Conservation (phyloP, 495 filamentous ascomycete species). For the Xylaria venustula region DNA sequence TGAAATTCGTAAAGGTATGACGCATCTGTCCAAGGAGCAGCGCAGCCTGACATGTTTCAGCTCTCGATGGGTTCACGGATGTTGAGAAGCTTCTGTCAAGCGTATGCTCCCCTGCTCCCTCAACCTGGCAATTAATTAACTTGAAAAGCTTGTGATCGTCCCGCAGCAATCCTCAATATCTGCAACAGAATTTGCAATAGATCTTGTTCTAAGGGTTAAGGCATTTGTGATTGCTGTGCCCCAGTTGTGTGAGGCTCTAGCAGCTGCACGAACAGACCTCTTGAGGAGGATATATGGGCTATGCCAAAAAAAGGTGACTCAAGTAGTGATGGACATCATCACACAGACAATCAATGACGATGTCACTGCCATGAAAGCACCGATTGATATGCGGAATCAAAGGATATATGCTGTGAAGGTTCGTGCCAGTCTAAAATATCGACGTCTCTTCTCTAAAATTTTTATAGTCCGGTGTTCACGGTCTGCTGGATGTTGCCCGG, state of each 20-base stretch:
- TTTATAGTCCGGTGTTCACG: conserved; percentile 73
- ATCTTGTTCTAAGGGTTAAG: conserved; percentile 86
- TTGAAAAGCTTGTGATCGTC: conserved; percentile 38
- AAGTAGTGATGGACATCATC: conserved; percentile 62
- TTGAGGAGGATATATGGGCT: conserved; percentile 65
- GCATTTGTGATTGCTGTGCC: conserved; percentile 68
- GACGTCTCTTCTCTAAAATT: conserved; percentile 2
- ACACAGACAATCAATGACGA: conserved; percentile 75
- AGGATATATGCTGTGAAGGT: conserved; percentile 90
- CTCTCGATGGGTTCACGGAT: conserved; percentile 72
- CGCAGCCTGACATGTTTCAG: conserved; percentile 35
- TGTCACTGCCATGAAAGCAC: conserved; percentile 71
- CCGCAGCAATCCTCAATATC: conserved; percentile 58
- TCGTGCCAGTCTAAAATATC: conserved; percentile 3
- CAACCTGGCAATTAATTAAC: conserved; percentile 20
- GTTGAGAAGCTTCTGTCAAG: conserved; percentile 64
- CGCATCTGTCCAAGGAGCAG: not conserved
- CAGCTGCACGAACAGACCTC: conserved; percentile 62
- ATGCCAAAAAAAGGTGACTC: conserved; percentile 61
- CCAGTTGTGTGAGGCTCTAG: conserved; percentile 66
- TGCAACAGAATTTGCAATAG: conserved; percentile 74
- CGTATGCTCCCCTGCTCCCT: conserved; percentile 33
- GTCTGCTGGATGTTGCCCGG: conserved; percentile 82
- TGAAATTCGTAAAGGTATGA: conserved; percentile 63
- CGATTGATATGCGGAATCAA: conserved; percentile 87